Evolutionary conservation across 2,329 filamentous ascomycete genomes (phyloP), one percentile per base, ranked within the genome.

Genomic region (Ophiocordyceps unilateralis): DNA sequence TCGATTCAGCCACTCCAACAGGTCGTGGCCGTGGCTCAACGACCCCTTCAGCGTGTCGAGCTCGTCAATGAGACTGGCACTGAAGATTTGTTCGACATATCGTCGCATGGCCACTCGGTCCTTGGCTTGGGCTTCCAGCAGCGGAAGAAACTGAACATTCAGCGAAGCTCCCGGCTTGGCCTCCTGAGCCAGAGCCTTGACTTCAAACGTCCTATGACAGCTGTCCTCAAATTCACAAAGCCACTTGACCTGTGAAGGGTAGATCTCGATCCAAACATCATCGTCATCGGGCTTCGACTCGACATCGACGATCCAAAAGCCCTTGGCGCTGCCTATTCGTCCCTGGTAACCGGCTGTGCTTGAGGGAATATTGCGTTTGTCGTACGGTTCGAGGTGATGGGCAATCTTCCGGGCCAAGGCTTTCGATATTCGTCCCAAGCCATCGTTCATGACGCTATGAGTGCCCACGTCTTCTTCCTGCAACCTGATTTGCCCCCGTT

Each of bases 271-370:
- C 80, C 78, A 83, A 15, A 76, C 58, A 0, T 63, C 53, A 2
- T 68, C 60, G 1, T 60, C 59, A 0, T 57, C 57, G 0, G 48
- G 49, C 1, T 58, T 53, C 22, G 72, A 67, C 0, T 62, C 52
- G 0, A 66, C 62, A 48, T 81, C 76, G 5, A 80, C 58, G 40
- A 81, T 68, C 83, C 82, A 88, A 49, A 88, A 66, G 0, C 83
- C 84, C 55, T 89, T 89, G 1, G 80, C 80, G 17, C 79, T 74
- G 10, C 76, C 80, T 30, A 88, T 71, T 1, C 84, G 72, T 1
- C 66, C 82, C 56, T 89, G 83, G 39, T 80, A 77, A 0, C 70
- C 78, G 28, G 73, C 72, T 0, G 81, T n/a, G n/a, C n/a, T n/a
- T n/a, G n/a, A n/a, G n/a, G n/a, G n/a, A n/a, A n/a, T n/a, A n/a